Evolutionary conservation across 805 yeast genomes (phyloP).

Genomic region (Nakazawaea anatomiae): DNA sequence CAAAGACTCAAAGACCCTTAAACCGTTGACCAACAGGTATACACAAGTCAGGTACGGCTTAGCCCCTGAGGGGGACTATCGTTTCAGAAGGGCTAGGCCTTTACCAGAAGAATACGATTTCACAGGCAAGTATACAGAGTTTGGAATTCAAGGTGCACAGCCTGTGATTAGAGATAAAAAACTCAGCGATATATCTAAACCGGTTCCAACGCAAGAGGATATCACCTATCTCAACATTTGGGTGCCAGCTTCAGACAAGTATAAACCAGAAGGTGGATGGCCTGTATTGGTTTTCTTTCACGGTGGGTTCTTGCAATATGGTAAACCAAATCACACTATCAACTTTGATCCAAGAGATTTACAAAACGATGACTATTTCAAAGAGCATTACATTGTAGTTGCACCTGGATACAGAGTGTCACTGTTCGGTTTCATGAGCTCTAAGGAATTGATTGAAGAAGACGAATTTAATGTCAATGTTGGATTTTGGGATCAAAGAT

Average conservation of each 20-base stretch:
- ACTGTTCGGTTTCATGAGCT: conserved; percentile 30
- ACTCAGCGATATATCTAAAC: conserved; percentile 1
- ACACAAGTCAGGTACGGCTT: conserved; percentile 29
- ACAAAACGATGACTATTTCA: conserved; percentile 22
- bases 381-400: conserved; percentile 30
- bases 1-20: conserved; percentile 12
- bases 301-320: conserved; percentile 39
- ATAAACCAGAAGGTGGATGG: conserved; percentile 17
- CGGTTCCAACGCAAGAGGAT: conserved; percentile 21
- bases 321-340: conserved; percentile 19
- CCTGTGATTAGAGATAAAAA: conserved; percentile 14
- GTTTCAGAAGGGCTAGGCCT: conserved; percentile 27
- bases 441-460: conserved; percentile 31
- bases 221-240: conserved; percentile 32
- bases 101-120: conserved; percentile 24
- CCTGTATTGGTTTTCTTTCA: conserved; percentile 35
- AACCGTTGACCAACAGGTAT: conserved; percentile 20
- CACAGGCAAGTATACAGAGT: conserved; percentile 23
- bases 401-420: conserved; percentile 35
- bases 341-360: conserved; percentile 17
- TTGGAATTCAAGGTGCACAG: conserved; percentile 25
- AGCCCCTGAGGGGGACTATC: conserved; percentile 23
- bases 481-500: conserved; percentile 43
- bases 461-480: conserved; percentile 22
- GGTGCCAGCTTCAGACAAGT: conserved; percentile 24